Evolutionary conservation across 805 yeast species (phyloP).

Genomic region (Starmerella cellae): DNA sequence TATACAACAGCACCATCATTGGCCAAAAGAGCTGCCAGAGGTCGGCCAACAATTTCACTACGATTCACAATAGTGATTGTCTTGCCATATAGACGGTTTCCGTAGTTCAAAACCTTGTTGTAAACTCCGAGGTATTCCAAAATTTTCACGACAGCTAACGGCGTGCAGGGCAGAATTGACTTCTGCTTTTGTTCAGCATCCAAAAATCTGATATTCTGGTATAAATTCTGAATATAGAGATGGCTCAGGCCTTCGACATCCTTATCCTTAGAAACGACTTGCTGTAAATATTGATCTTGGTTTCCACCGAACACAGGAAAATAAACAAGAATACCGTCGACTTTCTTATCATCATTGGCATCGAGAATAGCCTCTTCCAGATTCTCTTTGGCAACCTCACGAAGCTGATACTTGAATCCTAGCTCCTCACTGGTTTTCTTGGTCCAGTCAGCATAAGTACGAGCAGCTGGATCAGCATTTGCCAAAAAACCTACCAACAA

Average conservation of each 20-base stretch:
- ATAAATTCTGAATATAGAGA: conserved; percentile 82
- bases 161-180: conserved; percentile 91
- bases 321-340: conserved; percentile 91
- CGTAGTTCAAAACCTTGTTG: conserved; percentile 68
- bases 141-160: conserved; percentile 85
- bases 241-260: conserved; percentile 95
- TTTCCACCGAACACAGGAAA: conserved; percentile 94
- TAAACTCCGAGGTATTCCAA: conserved; percentile 82
- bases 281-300: conserved; percentile 92
- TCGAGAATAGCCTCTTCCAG: conserved; percentile 70
- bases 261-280: conserved; percentile 76
- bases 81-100: conserved; percentile 86
- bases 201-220: conserved; percentile 78
- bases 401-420: conserved; percentile 74
- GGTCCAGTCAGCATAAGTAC: conserved; percentile 93
- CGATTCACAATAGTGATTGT: conserved; percentile 83
- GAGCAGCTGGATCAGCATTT: conserved; percentile 87
- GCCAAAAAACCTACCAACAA: conserved; percentile 83
- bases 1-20: conserved; percentile 96
- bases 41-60: conserved; percentile 95
- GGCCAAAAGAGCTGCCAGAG: conserved; percentile 87
- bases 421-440: conserved; percentile 73
- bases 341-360: conserved; percentile 63
- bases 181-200: conserved; percentile 56
- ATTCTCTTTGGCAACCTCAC: conserved; percentile 63